A percentile compares a stretch with the other conserved stretches of the same genome.
Evolutionary conservation across 306 rosid species (phyloP).

Genomic region (Gynostemma pentaphyllum): DNA sequence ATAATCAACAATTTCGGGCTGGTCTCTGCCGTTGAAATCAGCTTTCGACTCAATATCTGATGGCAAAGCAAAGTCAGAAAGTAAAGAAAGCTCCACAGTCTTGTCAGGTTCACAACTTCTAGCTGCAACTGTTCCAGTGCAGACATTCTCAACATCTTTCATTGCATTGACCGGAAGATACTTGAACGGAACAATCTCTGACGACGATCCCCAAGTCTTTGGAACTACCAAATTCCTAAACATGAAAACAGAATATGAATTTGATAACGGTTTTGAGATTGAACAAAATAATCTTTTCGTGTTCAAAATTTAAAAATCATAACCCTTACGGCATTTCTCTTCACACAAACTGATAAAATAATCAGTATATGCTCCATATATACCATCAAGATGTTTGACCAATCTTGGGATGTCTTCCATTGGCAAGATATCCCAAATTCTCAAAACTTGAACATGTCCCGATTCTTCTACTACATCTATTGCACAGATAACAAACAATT

Average conservation of each 20-base stretch:
- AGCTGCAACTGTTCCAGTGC: too few species aligned
- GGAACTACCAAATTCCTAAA: constrained; percentile 52
- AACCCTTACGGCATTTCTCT: constrained; percentile 40
- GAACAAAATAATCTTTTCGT: too few species aligned
- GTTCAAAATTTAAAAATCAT: constrained; percentile 8
- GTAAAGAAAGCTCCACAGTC: too few species aligned
- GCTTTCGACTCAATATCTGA: too few species aligned
- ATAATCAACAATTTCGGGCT: too few species aligned
- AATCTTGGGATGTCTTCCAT: constrained; percentile 40
- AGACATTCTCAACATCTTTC: too few species aligned
- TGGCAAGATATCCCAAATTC: constrained; percentile 53
- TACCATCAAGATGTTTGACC: constrained; percentile 37
- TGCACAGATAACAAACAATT: constrained; percentile 34
- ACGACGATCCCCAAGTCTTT: constrained; percentile 29
- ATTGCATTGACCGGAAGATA: constrained; percentile 15
- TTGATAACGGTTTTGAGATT: not conserved
- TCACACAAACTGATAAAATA: constrained; percentile 34
- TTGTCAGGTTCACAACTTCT: too few species aligned
- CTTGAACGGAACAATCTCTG: constrained; percentile 27
- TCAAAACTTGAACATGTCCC: constrained; percentile 33
- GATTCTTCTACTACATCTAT: constrained; percentile 36
- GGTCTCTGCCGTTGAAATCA: too few species aligned
- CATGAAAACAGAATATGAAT: not conserved
- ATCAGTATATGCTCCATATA: constrained; percentile 39
- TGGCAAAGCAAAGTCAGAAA: too few species aligned